Conservation (phyloP, 805 yeast genomes). For the Kluyveromyces aestuarii region DNA sequence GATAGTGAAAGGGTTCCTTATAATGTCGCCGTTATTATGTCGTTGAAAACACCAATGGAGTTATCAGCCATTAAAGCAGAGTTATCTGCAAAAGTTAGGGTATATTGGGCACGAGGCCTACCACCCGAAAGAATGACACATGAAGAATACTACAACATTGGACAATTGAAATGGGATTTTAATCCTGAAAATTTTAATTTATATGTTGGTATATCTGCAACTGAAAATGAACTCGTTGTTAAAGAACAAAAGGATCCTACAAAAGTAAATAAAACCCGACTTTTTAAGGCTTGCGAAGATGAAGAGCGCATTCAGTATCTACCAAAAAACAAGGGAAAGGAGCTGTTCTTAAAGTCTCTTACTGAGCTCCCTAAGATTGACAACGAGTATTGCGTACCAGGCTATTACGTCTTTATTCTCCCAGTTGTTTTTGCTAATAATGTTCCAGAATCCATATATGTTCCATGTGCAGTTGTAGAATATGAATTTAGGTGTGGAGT, state of each 20-base stretch:
- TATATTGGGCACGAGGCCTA: constrained; percentile 48
- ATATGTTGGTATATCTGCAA: constrained; percentile 24
- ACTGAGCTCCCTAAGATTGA: background rate
- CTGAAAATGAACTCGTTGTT: constrained; percentile 11
- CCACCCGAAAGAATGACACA: constrained; percentile 36
- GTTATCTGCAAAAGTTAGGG: constrained; percentile 35
- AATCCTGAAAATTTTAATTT: constrained; percentile 36
- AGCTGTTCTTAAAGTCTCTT: constrained; percentile 6
- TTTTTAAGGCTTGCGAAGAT: constrained; percentile 13
- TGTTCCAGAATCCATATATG: constrained; percentile 48
- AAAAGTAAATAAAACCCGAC: constrained; percentile 6
- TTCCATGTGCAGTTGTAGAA: constrained; percentile 28
- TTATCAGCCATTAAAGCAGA: constrained; percentile 34
- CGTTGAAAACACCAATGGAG: constrained; percentile 33
- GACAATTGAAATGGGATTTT: constrained; percentile 40
- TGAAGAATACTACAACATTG: constrained; percentile 42
- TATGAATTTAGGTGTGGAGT: constrained; percentile 14
- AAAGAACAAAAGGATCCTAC: constrained; percentile 13
- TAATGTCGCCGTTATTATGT: constrained; percentile 43
- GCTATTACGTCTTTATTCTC: constrained; percentile 58
- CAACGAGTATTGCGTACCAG: constrained; percentile 37
- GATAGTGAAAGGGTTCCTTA: constrained; percentile 33
- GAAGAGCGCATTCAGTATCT: constrained; percentile 10
- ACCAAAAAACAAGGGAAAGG: constrained; percentile 11
- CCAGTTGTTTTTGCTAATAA: constrained; percentile 54